Evolutionary conservation across 1,139 yeast species (phyloP), one percentile per base, ranked within the genome.

Genomic region (Lodderomyces margitis): DNA sequence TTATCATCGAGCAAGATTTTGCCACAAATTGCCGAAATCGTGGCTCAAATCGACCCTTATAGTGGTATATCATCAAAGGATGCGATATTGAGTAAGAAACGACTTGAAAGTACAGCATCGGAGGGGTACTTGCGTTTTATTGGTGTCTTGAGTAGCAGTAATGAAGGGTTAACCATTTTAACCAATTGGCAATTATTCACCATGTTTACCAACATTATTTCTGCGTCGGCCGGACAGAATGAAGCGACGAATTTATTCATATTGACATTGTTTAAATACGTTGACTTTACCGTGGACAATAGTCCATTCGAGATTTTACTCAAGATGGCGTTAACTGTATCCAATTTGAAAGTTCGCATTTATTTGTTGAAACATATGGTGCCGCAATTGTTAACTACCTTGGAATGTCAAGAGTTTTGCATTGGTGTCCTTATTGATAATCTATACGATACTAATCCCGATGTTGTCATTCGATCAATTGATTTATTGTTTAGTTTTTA

Each of bases 111-210:
- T 2, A 86, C 96, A 1, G 63, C 87, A 23, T 79, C 88, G 39
- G 64, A 70, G 47, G 98, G 97, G 0, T 92, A 91, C 57, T 75
- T 92, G 47, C 76, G 78, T 45, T 75, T 92, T 52, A 63, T 92
- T 14, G 97, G 96, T 0, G 80, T 83, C 0, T 62, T 92, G 23
- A 78, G 89, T 11, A 66, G 74, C 1, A 73, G 77, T 36, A 58
- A 66, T 0, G 70, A 74, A 36, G 98, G 98, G 0, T 62, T 87
- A 16, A 72, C 71, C 32, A 68, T 91, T 55, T 60, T 92, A 48
- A 83, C 81, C 40, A 81, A 86, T 49, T 87, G 96, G 94, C 85
- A 89, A 52, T 76, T 91, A 51, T 87, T 87, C 61, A 88, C 84
- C 45, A 80, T 87, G 61, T 70, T 89, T 43, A 83, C 84, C 51